Percentiles rank a stretch among this genome's conserved stretches.
Evolutionary conservation across 441 rosid genomes (phyloP).

Genomic region (Erysimum cheiri): DNA sequence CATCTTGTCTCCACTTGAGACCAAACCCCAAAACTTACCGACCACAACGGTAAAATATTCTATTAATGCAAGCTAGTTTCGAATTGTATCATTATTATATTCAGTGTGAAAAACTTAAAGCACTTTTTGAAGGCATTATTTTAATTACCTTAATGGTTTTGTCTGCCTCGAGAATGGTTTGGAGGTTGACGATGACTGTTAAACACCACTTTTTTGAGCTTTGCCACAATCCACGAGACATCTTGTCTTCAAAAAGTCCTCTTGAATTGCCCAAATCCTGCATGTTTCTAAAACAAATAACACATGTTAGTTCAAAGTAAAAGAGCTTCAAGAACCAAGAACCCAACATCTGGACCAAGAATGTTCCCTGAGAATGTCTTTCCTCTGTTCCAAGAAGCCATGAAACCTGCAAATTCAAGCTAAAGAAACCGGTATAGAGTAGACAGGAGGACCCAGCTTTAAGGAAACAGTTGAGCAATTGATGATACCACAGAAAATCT

Average conservation of each 20-base stretch:
- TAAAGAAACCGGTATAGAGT: constrained; percentile 14
- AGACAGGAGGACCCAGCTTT: constrained; percentile 34
- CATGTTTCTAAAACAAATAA: constrained; percentile 25
- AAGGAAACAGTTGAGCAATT: constrained; percentile 27
- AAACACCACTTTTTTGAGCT: constrained; percentile 24
- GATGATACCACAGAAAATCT: constrained; percentile 13
- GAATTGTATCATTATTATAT: constrained; percentile 13
- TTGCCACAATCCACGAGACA: constrained; percentile 37
- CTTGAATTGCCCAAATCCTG: constrained; percentile 39
- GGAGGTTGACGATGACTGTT: constrained; percentile 39
- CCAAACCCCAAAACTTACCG: constrained; percentile 33
- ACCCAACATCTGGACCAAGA: constrained; percentile 41
- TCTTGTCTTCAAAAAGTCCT: constrained; percentile 41
- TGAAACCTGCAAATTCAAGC: constrained; percentile 36
- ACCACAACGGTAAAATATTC: constrained; percentile 26
- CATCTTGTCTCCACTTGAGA: constrained; percentile 38
- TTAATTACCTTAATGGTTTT: constrained; percentile 30
- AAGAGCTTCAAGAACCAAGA: constrained; percentile 40
- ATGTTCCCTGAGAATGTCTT: constrained; percentile 45
- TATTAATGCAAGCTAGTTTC: constrained; percentile 21
- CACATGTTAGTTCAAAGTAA: constrained; percentile 31
- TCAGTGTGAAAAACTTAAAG: neutral
- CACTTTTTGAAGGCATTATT: constrained; percentile 17
- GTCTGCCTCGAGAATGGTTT: constrained; percentile 37
- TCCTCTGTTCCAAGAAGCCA: constrained; percentile 33